phyloP scores from a whole-genome alignment of 176 grass and related monocot genomes.

The Bothriochloa decipiens region DNA sequence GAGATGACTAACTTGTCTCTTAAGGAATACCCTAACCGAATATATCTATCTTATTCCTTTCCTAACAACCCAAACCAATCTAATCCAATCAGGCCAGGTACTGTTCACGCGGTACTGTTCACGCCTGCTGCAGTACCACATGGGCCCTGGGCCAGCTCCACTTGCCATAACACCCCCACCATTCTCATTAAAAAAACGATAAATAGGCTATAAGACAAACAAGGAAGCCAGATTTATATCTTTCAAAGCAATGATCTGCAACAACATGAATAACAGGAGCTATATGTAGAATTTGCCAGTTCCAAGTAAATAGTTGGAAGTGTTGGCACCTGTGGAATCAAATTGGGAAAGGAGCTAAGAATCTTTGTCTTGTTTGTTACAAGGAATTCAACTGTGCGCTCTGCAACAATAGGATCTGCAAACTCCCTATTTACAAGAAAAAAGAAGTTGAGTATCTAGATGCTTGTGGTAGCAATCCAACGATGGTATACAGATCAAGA shows the following conservation, averaged over 20 bases:
- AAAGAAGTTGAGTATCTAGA: constrained; percentile 3
- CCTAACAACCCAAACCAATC: no score
- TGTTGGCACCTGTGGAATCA: constrained; percentile 79
- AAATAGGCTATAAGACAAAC: constrained; percentile 11
- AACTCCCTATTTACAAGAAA: constrained; percentile 69
- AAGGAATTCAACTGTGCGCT: constrained; percentile 75
- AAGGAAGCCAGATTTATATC: constrained; percentile 22
- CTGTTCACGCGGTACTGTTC: no score
- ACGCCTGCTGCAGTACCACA: no score
- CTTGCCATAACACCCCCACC: background rate
- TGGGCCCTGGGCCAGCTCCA: no score
- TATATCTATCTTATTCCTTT: no score
- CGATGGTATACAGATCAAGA: background rate
- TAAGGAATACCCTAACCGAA: no score
- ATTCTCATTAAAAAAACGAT: background rate
- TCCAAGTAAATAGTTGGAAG: background rate
- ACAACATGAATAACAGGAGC: constrained; percentile 4
- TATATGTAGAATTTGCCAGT: background rate
- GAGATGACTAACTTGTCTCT: no score
- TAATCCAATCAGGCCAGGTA: no score
- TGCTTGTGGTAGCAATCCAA: background rate
- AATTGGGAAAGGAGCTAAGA: constrained; percentile 59
- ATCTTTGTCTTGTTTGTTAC: constrained; percentile 79
- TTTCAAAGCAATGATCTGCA: constrained; percentile 12
- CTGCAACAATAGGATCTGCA: constrained; percentile 77